Evolutionary conservation across 2,329 filamentous ascomycete genomes (phyloP).

Genomic region (Fusarium albidum): DNA sequence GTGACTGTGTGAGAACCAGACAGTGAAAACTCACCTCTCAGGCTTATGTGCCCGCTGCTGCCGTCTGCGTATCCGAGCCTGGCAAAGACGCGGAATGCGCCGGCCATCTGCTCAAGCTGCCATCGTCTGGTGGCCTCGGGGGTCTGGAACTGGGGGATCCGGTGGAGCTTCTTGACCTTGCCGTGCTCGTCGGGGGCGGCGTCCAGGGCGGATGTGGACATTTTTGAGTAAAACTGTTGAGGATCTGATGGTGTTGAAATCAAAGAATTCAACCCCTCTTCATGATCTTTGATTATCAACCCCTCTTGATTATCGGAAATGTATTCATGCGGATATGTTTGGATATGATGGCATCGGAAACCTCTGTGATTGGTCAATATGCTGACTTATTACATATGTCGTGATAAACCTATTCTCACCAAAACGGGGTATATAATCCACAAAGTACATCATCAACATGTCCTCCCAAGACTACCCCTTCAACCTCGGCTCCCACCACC

Average conservation of each 20-base stretch:
- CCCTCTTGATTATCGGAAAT: too few relatives aligned
- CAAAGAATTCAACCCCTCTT: too few relatives aligned
- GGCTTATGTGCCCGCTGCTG: constrained; percentile 55
- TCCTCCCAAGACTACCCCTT: background rate
- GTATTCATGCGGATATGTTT: too few relatives aligned
- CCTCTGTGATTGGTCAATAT: constrained; percentile 19
- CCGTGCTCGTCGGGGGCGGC: constrained; percentile 19
- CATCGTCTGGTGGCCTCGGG: constrained; percentile 39
- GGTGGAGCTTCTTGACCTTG: constrained; percentile 27
- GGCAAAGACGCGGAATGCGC: constrained; percentile 58
- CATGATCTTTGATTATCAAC: too few relatives aligned
- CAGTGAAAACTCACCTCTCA: constrained; percentile 39
- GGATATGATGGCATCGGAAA: constrained; percentile 4
- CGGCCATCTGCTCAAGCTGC: constrained; percentile 51
- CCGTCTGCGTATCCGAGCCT: constrained; percentile 55
- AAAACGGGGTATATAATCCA: too few relatives aligned
- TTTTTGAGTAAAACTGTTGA: too few relatives aligned
- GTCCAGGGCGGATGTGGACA: constrained; percentile 29
- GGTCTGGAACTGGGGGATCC: constrained; percentile 29
- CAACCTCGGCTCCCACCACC: constrained; percentile 20
- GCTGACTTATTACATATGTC: too few relatives aligned
- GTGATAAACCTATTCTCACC: too few relatives aligned
- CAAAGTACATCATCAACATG: too few relatives aligned
- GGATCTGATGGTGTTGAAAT: too few relatives aligned
- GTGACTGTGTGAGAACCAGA: too few relatives aligned